These are phyloP conservation scores for Nemania bipapillata DNA, from an alignment of 2,329 filamentous ascomycete genomes.

Conservation along the genomic window DNA sequence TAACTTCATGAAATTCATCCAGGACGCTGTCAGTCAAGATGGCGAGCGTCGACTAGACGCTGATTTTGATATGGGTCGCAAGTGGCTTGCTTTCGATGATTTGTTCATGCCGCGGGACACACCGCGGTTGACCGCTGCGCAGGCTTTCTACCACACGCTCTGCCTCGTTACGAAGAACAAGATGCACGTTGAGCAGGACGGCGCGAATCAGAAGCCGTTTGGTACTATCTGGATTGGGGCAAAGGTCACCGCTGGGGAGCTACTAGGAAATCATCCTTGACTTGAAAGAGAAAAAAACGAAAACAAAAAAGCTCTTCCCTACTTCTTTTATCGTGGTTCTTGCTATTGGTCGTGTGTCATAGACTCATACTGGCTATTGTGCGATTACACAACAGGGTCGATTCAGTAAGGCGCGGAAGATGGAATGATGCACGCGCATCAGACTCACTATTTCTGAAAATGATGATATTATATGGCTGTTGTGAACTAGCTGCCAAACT, in stretches of 20 bases:
- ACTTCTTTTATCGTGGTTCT: not conserved
- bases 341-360: not conserved
- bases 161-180: conserved; percentile 73
- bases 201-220: conserved; percentile 55
- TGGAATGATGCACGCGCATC: not conserved
- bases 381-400: not conserved
- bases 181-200: conserved; percentile 71
- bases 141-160: conserved; percentile 80
- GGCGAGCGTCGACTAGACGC: conserved; percentile 47
- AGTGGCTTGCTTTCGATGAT: conserved; percentile 73
- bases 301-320: not conserved
- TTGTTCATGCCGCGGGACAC: conserved; percentile 69
- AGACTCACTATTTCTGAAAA: not conserved
- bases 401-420: not conserved
- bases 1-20: conserved; percentile 60
- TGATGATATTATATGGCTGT: conserved; percentile 9
- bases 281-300: too few species aligned
- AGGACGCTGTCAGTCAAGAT: conserved; percentile 51
- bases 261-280: not conserved
- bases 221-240: conserved; percentile 61
- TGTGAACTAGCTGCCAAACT: conserved; percentile 17
- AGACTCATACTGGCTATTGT: conserved; percentile 16
- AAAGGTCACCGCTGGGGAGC: conserved; percentile 30
- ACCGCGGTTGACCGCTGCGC: conserved; percentile 72
- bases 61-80: conserved; percentile 50